Percentiles rank a stretch among this genome's conserved stretches.
Conservation (phyloP, 805 yeast genomes). For the Candida maris region DNA sequence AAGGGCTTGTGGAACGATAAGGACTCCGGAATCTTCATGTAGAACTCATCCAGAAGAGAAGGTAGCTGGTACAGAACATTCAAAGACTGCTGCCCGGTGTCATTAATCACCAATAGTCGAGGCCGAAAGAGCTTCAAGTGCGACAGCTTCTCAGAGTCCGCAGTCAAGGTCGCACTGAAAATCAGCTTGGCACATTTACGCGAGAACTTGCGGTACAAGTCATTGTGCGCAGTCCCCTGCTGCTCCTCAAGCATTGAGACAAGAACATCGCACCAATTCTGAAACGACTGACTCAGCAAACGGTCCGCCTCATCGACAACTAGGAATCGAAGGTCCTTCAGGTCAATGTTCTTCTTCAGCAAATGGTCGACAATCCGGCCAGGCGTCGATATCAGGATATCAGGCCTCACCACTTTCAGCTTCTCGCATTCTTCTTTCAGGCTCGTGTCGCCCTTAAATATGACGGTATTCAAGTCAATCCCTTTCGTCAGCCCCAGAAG, state of each 20-base stretch:
- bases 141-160: slow-evolving; percentile 85
- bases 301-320: slow-evolving; percentile 83
- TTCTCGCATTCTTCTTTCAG: slow-evolving; percentile 59
- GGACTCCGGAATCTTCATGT: slow-evolving; percentile 28
- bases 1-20: slow-evolving; percentile 63
- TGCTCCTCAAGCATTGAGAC: slow-evolving; percentile 36
- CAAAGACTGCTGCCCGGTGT: slow-evolving; percentile 36
- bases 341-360: slow-evolving; percentile 35
- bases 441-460: slow-evolving; percentile 52
- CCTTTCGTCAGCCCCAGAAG: slow-evolving; percentile 60
- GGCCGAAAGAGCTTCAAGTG: slow-evolving; percentile 67
- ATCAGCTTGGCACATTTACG: slow-evolving; percentile 57
- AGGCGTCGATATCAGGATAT: slow-evolving; percentile 68
- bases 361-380: slow-evolving; percentile 83
- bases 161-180: slow-evolving; percentile 90
- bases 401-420: slow-evolving; percentile 48
- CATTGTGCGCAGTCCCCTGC: slow-evolving; percentile 27
- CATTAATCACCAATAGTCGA: slow-evolving; percentile 68
- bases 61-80: slow-evolving; percentile 64
- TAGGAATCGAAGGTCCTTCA: slow-evolving; percentile 55
- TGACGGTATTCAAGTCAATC: slow-evolving; percentile 58
- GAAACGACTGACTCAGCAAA: slow-evolving; percentile 81
- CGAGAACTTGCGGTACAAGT: slow-evolving; percentile 33
- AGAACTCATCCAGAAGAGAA: slow-evolving; percentile 36
- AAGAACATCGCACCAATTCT: slow-evolving; percentile 78